Base-by-base conservation (phyloP, 2,329 filamentous ascomycete species). In the Apiospora arundinis region DNA sequence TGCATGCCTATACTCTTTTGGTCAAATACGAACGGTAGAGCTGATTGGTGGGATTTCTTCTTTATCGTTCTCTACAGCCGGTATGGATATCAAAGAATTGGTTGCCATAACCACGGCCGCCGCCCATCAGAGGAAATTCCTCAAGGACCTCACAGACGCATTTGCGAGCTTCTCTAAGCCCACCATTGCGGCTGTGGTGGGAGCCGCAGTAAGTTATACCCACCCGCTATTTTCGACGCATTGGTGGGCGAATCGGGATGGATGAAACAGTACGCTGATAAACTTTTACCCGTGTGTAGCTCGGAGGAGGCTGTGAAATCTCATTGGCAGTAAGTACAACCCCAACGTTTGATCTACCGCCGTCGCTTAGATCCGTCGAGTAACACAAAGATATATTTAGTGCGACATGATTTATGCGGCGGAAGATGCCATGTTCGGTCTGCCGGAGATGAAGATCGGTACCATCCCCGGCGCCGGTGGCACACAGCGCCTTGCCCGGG, bases 391-490 rank as follows among this genome's bases (percentile, higher is more conserved):
- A 18, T 42, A 18, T 66, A 52, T 32, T 37, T 69, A 80, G 80
- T 82, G 80, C 74, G 82, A 83, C 73, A 80, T 83, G 49, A 82
- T 83, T 45, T 98, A 98, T 85, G 95, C 93, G 82, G 93, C 93
- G 2, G 87, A 91, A 48, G 89, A 85, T 21, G 95, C 95, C 72
- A 95, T 92, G 76, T 97, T 98, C 80, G 96, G 95, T 32, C 95
- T 98, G 83, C 95, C 95, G 0, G 96, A 98, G 85, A 94, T 98
- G 84, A 97, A 95, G 84, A 87, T 98, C 9, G 95, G 96, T 21
- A 92, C 92, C 3, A 94, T 98, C 70, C 96, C 95, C 0, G 95
- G 96, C 2, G 95, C 93, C 0, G 95, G 95, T 25, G 95, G 95
- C 12, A 94, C 91, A 70, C 96, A 98, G 70, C 75, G 81, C 25